Conservation (phyloP, 805 yeast genomes). For the Candida sanyiensis region DNA sequence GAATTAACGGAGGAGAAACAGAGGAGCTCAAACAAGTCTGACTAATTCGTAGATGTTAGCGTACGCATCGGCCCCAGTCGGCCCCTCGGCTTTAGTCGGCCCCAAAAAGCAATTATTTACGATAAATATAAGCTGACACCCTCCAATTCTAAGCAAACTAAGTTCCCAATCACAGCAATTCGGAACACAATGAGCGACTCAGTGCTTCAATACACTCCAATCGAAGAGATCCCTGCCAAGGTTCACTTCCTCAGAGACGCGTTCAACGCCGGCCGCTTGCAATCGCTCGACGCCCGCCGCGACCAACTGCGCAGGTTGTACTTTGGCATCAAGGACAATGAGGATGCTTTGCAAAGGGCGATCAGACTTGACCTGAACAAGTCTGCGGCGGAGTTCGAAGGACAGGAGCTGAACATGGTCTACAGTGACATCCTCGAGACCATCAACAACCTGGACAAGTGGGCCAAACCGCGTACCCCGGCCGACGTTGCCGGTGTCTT, state of each 20-base stretch:
- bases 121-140: too few relatives aligned
- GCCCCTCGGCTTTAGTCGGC: too few relatives aligned
- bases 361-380: constrained; percentile 64
- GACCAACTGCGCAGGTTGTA: constrained; percentile 63
- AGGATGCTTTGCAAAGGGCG: constrained; percentile 49
- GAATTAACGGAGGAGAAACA: too few relatives aligned
- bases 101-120: too few relatives aligned
- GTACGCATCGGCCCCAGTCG: too few relatives aligned
- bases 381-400: constrained; percentile 52
- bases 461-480: constrained; percentile 49
- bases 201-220: constrained; percentile 4
- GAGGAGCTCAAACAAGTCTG: too few relatives aligned
- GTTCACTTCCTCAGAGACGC: constrained; percentile 14
- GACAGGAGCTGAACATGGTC: constrained; percentile 49
- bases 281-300: constrained; percentile 49
- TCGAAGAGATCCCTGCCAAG: constrained; percentile 9
- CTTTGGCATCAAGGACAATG: constrained; percentile 55
- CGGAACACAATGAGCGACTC: background rate
- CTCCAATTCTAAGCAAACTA: too few relatives aligned
- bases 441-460: constrained; percentile 51
- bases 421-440: constrained; percentile 53
- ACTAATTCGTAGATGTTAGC: too few relatives aligned
- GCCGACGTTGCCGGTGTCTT: constrained; percentile 14
- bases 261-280: constrained; percentile 41
- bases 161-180: background rate